These are phyloP conservation scores for Arthrobotrys musiformis DNA, from an alignment of 2,329 filamentous ascomycete species.

Conservation along the genomic window DNA sequence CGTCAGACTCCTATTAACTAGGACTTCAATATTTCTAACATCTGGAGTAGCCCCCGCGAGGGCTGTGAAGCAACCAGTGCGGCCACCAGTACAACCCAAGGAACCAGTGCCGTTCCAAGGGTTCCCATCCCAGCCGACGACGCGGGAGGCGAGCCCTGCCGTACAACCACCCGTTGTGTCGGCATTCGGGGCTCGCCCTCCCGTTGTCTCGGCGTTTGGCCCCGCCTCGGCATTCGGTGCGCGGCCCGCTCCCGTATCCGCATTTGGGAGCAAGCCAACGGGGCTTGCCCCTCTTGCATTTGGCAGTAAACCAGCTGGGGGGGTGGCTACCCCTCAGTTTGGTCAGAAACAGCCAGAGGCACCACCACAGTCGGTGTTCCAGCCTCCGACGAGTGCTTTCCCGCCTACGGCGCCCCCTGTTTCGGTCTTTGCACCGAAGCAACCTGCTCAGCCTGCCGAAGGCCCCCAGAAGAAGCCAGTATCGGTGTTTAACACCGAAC, in stretches of 20 bases:
- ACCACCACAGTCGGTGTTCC: constrained; percentile 20
- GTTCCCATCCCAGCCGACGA: constrained; percentile 20
- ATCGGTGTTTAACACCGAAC: constrained; percentile 31
- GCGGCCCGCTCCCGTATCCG: neutral
- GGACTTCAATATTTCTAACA: neutral
- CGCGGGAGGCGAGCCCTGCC: constrained; percentile 1
- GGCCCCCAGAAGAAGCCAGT: neutral
- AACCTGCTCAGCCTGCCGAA: neutral
- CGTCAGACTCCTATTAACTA: neutral
- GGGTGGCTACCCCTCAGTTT: constrained; percentile 7
- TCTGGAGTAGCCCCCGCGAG: constrained; percentile 1
- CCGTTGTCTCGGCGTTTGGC: constrained; percentile 40
- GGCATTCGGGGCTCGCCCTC: constrained; percentile 18
- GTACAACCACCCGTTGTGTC: constrained; percentile 19
- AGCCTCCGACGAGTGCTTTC: neutral
- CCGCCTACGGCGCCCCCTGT: neutral
- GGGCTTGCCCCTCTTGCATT: constrained; percentile 13
- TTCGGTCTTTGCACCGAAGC: constrained; percentile 8
- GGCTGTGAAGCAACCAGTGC: constrained; percentile 7
- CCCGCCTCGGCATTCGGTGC: constrained; percentile 25
- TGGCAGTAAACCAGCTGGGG: constrained; percentile 22
- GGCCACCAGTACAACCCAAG: constrained; percentile 8
- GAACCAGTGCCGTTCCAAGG: constrained; percentile 22
- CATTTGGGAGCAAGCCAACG: neutral
- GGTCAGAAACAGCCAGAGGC: constrained; percentile 12